Evolutionary conservation across 2,329 filamentous ascomycete genomes (phyloP).

Genomic region (Ilyonectria sp.): DNA sequence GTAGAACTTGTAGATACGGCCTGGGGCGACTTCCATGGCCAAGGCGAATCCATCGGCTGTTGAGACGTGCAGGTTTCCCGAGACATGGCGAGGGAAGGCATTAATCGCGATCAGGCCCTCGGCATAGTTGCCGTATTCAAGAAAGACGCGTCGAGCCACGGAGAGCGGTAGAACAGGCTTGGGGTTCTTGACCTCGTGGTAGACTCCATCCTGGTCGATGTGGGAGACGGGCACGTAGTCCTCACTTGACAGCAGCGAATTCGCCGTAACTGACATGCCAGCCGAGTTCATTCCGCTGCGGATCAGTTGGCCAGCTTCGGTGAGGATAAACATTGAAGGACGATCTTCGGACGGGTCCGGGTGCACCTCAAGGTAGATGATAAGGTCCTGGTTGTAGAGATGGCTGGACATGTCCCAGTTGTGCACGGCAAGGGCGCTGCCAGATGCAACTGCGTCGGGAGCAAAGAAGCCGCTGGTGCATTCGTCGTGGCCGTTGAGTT

Average conservation of each 20-base stretch:
- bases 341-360: slow-evolving; percentile 27
- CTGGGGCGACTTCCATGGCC: slow-evolving; percentile 47
- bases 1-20: slow-evolving; percentile 29
- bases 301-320: slow-evolving; percentile 50
- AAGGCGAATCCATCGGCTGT: slow-evolving; percentile 40
- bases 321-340: slow-evolving; percentile 45
- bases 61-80: slow-evolving; percentile 44
- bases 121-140: slow-evolving; percentile 40
- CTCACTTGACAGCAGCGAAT: slow-evolving; percentile 44
- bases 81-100: slow-evolving; percentile 44
- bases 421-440: slow-evolving; percentile 61
- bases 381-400: slow-evolving; percentile 40
- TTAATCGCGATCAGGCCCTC: slow-evolving; percentile 32
- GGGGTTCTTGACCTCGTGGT: slow-evolving; percentile 13
- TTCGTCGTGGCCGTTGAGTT: slow-evolving; percentile 56
- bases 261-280: slow-evolving; percentile 47
- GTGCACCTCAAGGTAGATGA: slow-evolving; percentile 48
- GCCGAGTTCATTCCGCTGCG: slow-evolving; percentile 49
- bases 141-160: slow-evolving; percentile 42
- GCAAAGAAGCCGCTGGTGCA: slow-evolving; percentile 62
- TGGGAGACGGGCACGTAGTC: slow-evolving; percentile 41
- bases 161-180: slow-evolving; percentile 42
- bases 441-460: slow-evolving; percentile 21
- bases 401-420: slow-evolving; percentile 65
- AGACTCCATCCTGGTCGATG: background rate